Conservation (phyloP, 257 asterid genomes). For the Solanum rostratum region DNA sequence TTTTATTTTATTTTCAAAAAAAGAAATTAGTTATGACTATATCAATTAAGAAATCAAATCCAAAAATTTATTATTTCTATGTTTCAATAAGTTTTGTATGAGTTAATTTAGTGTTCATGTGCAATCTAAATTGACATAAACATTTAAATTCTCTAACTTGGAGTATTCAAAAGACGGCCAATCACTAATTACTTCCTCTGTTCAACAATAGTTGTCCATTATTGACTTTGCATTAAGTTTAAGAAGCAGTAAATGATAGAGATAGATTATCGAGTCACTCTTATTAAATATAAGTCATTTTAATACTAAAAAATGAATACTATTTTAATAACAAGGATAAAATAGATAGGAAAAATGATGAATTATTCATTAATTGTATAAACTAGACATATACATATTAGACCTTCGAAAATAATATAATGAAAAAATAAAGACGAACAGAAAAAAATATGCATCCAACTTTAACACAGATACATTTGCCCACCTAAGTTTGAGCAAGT, state of each 20-base stretch:
- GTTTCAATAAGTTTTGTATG: not conserved
- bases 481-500: not conserved
- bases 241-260: too few relatives aligned
- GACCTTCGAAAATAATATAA: too few relatives aligned
- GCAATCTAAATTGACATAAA: not conserved
- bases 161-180: not conserved
- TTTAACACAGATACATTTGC: not conserved
- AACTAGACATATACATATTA: accelerated
- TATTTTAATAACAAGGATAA: too few relatives aligned
- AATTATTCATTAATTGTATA: too few relatives aligned
- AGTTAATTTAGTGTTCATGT: not conserved
- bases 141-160: not conserved
- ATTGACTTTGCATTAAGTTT: too few relatives aligned
- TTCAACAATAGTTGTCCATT: too few relatives aligned
- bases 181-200: not conserved
- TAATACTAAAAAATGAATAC: too few relatives aligned
- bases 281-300: too few relatives aligned
- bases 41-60: not conserved
- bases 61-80: not conserved
- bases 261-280: too few relatives aligned
- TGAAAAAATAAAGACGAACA: too few relatives aligned
- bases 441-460: not conserved
- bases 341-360: too few relatives aligned
- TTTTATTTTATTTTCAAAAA: too few relatives aligned
- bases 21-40: not conserved